These are phyloP conservation scores for Silene uniflora DNA, from an alignment of 148 eudicot genomes.

Conservation along the genomic window DNA sequence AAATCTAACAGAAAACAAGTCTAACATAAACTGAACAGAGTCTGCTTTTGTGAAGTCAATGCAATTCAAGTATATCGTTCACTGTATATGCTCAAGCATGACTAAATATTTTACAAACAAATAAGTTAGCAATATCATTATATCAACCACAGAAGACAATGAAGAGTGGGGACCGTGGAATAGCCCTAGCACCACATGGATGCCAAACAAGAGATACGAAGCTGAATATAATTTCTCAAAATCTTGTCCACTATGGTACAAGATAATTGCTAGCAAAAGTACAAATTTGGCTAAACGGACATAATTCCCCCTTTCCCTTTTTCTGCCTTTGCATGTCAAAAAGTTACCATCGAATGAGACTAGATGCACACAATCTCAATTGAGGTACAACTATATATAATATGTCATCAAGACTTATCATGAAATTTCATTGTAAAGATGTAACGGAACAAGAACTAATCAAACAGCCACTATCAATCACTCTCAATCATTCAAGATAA, in stretches of 20 bases:
- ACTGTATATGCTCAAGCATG: neutral
- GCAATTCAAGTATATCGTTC: conserved; percentile 11
- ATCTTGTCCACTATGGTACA: neutral
- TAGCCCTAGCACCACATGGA: conserved; percentile 16
- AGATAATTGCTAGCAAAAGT: conserved; percentile 8
- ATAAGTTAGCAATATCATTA: conserved; percentile 3
- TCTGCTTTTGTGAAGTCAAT: conserved; percentile 3
- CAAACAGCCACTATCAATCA: conserved; percentile 26
- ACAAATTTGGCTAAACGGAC: conserved; percentile 20
- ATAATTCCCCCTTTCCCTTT: conserved; percentile 12
- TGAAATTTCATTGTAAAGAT: conserved; percentile 4
- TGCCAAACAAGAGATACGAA: conserved; percentile 9
- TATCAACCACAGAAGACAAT: conserved; percentile 12
- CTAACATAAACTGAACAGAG: neutral
- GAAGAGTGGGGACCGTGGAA: conserved; percentile 15
- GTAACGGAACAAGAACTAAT: conserved; percentile 13
- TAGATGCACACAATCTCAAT: conserved; percentile 18
- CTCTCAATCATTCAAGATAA: conserved; percentile 29
- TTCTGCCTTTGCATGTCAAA: conserved; percentile 16
- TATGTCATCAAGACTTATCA: conserved; percentile 14
- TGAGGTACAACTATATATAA: conserved; percentile 20
- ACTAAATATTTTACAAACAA: conserved; percentile 1
- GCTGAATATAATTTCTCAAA: conserved; percentile 13
- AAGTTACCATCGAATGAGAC: conserved; percentile 20
- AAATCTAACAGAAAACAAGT: neutral